A percentile compares a stretch with the other conserved stretches of the same genome.
These are phyloP conservation scores for Aureobasidium zeae DNA, from an alignment of 2,329 filamentous ascomycete genomes.

Conservation along the genomic window DNA sequence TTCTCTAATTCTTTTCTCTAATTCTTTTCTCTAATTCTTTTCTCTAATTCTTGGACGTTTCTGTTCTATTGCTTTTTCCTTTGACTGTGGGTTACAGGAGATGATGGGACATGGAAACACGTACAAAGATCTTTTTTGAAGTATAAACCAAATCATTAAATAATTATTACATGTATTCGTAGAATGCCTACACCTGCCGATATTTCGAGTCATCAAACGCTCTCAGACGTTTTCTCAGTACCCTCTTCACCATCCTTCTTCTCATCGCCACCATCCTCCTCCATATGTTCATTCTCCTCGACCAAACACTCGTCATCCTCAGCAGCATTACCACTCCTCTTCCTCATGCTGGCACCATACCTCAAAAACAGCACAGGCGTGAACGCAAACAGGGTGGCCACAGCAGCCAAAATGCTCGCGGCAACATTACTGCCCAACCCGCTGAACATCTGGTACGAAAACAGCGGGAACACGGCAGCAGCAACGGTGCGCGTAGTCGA, in stretches of 20 bases:
- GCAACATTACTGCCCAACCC: constrained; percentile 11
- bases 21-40: too few relatives aligned
- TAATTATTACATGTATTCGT: too few relatives aligned
- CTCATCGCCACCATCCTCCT: constrained; percentile 17
- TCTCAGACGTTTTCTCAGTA: too few relatives aligned
- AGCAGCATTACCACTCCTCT: constrained; percentile 17
- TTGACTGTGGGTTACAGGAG: too few relatives aligned
- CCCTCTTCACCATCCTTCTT: constrained; percentile 18
- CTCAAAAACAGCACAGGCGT: constrained; percentile 20
- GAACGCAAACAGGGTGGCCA: constrained; percentile 32
- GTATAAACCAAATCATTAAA: too few relatives aligned
- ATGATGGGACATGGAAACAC: too few relatives aligned
- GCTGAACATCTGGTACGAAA: constrained; percentile 22
- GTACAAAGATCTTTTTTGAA: too few relatives aligned
- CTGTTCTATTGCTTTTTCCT: too few relatives aligned
- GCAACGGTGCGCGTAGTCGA: constrained; percentile 30
- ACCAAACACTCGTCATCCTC: constrained; percentile 17
- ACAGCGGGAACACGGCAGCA: constrained; percentile 30
- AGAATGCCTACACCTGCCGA: too few relatives aligned
- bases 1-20: too few relatives aligned
- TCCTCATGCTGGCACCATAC: constrained; percentile 17
- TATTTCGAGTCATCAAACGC: too few relatives aligned
- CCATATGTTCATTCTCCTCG: constrained; percentile 19
- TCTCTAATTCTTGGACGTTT: too few relatives aligned
- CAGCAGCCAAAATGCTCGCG: constrained; percentile 25